Evolutionary conservation across 73 alveolate species (phyloP), one percentile per base, ranked within the genome.

Genomic region (Paramecium sonneborni): DNA sequence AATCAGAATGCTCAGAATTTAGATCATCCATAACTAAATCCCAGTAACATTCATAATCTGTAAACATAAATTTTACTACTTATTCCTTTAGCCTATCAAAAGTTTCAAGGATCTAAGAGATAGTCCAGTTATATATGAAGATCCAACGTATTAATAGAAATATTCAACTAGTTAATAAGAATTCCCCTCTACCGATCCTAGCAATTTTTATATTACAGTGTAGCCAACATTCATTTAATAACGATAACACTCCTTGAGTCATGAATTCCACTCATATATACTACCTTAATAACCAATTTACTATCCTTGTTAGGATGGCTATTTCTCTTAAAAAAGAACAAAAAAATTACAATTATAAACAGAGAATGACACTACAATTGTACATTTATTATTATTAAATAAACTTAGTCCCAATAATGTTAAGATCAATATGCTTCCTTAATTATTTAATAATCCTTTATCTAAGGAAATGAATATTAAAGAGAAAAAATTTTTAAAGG

Each of bases 371-470:
- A 15, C 32, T 14, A 5, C 87, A 38, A 74, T 74, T 35, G 87
- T 74, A 74, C 9, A 14, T n/a, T 35, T 69, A 15, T 15, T 30
- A n/a, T 35, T 32, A 52, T 52, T 52, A 52, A 52, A 52, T 46
- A 1, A 43, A 7, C 32, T 7, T 43, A 79, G 90, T 32, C 74
- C 3, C 28, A 30, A 79, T 44, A 79, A 79, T 79, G 90, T 34
- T 12, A 79, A 44, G 90, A 79, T 79, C 43, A 79, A 46, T 79
- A 79, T 26, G 90, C 90, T n/a, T 79, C 90, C 2, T 24, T 79
- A 10, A 23, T 18, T 11, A 62, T 79, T 18, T 11, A 79, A 34
- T 62, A 79, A 41, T 79, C 69, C 3, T 79, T 79, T 12, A 44
- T 79, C 5, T 20, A 43, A 26, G 90, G 90, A 44, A 79, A 79